Percentiles rank a stretch among this genome's conserved stretches.
phyloP scores from a whole-genome alignment of 495 filamentous ascomycete genomes.

The Lepraria neglecta region DNA sequence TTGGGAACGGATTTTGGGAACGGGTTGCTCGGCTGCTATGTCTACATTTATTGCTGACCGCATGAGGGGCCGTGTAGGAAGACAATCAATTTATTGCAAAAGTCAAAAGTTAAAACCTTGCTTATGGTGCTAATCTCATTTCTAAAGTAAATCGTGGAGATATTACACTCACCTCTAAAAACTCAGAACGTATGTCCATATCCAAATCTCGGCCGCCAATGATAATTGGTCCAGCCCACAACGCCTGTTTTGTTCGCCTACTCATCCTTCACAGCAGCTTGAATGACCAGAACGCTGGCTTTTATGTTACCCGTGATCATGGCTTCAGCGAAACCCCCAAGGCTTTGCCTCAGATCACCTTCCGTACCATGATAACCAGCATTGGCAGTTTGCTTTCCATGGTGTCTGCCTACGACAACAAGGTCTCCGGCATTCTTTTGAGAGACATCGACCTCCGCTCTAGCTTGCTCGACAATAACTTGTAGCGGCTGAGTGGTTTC shows the following conservation, averaged over 20 bases:
- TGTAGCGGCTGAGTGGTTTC: background rate
- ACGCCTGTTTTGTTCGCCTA: background rate
- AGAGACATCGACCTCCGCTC: conserved; percentile 54
- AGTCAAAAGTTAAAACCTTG: too few species aligned
- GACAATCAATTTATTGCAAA: background rate
- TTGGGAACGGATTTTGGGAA: background rate
- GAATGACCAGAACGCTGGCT: conserved; percentile 73
- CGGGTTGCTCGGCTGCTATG: background rate
- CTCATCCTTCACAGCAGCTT: conserved; percentile 45
- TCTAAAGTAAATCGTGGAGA: too few species aligned
- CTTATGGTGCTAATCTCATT: too few species aligned
- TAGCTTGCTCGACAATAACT: conserved; percentile 36
- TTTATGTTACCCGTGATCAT: conserved; percentile 55
- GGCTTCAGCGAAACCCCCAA: conserved; percentile 64
- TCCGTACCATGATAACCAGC: conserved; percentile 27
- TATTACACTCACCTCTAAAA: too few species aligned
- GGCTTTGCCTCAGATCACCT: conserved; percentile 49
- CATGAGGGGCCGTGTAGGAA: background rate
- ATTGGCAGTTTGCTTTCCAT: conserved; percentile 4
- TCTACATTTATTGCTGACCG: background rate
- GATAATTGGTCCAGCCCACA: too few species aligned
- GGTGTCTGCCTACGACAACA: conserved; percentile 63
- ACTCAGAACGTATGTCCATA: too few species aligned
- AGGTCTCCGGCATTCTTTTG: conserved; percentile 70
- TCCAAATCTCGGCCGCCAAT: too few species aligned